These are phyloP conservation scores for Pueraria montana DNA, from an alignment of 306 rosid genomes.

Conservation along the genomic window DNA sequence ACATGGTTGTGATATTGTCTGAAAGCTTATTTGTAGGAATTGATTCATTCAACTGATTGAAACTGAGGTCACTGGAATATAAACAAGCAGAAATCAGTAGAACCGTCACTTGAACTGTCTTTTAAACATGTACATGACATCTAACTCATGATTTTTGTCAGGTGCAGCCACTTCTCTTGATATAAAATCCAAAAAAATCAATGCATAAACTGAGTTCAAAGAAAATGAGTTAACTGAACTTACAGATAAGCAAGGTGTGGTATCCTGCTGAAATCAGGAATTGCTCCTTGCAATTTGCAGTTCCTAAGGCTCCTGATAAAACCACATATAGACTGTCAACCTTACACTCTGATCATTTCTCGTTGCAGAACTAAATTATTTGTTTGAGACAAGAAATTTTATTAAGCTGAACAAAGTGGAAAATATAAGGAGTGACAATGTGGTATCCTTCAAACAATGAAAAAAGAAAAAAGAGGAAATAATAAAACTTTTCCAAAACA, in stretches of 20 bases:
- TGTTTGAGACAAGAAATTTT: background rate
- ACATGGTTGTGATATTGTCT: constrained; percentile 80
- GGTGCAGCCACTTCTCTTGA: background rate
- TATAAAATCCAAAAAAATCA: background rate
- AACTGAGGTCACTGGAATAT: constrained; percentile 80
- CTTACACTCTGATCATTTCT: background rate
- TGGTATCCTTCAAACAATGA: no score
- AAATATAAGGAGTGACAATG: no score
- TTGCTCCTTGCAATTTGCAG: constrained; percentile 78
- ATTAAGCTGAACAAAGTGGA: background rate
- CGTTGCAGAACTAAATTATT: background rate
- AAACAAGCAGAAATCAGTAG: constrained; percentile 30
- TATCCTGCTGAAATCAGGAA: constrained; percentile 83
- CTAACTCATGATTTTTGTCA: background rate
- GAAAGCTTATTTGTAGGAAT: constrained; percentile 75
- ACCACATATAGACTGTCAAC: constrained; percentile 27
- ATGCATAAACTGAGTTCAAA: constrained; percentile 3
- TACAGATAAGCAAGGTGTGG: constrained; percentile 70
- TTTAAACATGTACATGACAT: constrained; percentile 6
- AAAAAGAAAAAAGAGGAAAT: no score
- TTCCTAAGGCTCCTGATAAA: constrained; percentile 86
- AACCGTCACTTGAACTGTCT: constrained; percentile 16
- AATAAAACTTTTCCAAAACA: no score
- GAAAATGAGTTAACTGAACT: constrained; percentile 49
- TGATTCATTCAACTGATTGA: constrained; percentile 74